Conservation (phyloP, 371 early-diverging fungal genomes). For the Globomyces sp. region DNA sequence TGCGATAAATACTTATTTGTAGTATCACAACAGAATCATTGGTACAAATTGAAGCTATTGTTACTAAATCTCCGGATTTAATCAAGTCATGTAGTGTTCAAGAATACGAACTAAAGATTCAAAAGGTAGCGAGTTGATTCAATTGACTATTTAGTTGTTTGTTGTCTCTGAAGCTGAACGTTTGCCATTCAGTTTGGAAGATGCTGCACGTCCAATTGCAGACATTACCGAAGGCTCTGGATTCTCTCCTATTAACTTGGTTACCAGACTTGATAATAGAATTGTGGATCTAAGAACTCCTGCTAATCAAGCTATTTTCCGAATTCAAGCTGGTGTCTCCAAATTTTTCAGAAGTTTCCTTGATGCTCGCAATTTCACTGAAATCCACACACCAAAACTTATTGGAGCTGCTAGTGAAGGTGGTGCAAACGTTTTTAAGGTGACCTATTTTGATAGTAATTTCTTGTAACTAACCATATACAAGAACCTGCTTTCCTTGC, state of each 20-base stretch:
- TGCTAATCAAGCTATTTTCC: conserved; percentile 98
- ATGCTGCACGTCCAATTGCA: conserved; percentile 86
- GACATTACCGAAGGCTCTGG: conserved; percentile 67
- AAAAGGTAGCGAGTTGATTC: conserved; percentile 41
- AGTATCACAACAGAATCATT: conserved; percentile 86
- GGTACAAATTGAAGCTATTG: conserved; percentile 77
- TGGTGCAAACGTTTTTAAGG: conserved; percentile 98
- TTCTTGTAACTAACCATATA: too few relatives aligned
- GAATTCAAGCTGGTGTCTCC: conserved; percentile 94
- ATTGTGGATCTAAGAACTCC: conserved; percentile 95
- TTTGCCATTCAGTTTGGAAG: conserved; percentile 96
- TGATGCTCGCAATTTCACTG: conserved; percentile 80
- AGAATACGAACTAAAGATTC: conserved; percentile 82
- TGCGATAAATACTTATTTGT: conserved; percentile 19
- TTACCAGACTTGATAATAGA: conserved; percentile 96
- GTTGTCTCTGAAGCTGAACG: conserved; percentile 79
- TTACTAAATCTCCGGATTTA: conserved; percentile 76
- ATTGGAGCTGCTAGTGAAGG: conserved; percentile 97
- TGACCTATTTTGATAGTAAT: conserved; percentile 84
- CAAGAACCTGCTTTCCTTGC: conserved; percentile 92
- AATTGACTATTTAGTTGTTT: conserved; percentile 47
- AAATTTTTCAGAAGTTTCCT: conserved; percentile 94
- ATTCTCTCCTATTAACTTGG: conserved; percentile 79
- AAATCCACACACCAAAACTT: conserved; percentile 99
- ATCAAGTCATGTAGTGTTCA: conserved; percentile 92